Evolutionary conservation across 352 stramenopile species (phyloP).

Genomic region (Phytopythium oedochilum): DNA sequence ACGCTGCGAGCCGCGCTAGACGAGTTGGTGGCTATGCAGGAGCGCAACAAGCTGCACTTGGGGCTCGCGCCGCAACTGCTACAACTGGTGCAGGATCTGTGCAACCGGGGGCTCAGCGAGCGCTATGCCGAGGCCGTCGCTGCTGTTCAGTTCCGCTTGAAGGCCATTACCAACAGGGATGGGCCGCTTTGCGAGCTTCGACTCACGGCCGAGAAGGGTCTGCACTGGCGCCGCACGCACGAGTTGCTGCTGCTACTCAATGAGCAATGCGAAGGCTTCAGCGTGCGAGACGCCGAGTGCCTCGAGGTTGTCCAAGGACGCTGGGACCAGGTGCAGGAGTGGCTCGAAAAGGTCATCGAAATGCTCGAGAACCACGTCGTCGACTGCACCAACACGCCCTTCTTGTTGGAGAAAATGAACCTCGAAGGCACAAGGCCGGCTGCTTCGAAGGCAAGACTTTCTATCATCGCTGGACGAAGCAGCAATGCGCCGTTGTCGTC

Average conservation of each 20-base stretch:
- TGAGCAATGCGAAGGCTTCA: conserved; percentile 72
- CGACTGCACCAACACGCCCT: conserved; percentile 57
- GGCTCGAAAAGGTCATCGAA: conserved; percentile 50
- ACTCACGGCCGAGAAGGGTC: conserved; percentile 55
- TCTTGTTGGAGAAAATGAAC: conserved; percentile 68
- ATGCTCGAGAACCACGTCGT: conserved; percentile 66
- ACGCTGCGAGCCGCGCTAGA: conserved; percentile 40
- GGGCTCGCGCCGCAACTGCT: conserved; percentile 44
- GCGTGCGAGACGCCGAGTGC: conserved; percentile 40
- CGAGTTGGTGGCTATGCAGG: conserved; percentile 51
- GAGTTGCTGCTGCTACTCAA: conserved; percentile 60
- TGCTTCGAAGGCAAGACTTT: neutral
- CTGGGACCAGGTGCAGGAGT: conserved; percentile 63
- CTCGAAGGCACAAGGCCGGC: conserved; percentile 19
- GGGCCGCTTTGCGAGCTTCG: conserved; percentile 59
- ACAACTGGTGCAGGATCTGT: conserved; percentile 38
- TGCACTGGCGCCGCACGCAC: conserved; percentile 72
- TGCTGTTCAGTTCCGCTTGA: conserved; percentile 70
- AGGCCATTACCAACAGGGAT: conserved; percentile 56
- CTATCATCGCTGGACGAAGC: neutral
- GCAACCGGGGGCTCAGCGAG: conserved; percentile 48
- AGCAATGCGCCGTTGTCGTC: neutral
- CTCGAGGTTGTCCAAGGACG: conserved; percentile 44
- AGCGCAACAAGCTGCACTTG: conserved; percentile 60
- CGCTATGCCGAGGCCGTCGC: conserved; percentile 55